Base-by-base conservation (phyloP, 163 green algal genomes). In the Chloroidium sp. region DNA sequence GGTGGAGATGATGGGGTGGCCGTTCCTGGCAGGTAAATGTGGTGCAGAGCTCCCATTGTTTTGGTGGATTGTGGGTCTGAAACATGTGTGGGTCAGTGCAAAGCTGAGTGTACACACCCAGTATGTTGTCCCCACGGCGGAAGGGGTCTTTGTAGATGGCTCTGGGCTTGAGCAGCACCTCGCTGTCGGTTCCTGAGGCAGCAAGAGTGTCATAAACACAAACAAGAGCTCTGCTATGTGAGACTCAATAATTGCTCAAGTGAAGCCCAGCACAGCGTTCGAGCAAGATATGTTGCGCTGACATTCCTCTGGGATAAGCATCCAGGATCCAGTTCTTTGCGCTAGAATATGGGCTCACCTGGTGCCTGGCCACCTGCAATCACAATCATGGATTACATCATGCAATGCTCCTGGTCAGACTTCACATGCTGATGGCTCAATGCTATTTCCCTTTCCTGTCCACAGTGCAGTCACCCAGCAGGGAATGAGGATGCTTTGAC, bases 141-240 rank as follows among this genome's bases (percentile, higher is more conserved):
- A 97, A 98, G 59, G 94, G 95, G 87, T 98, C 94, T 74, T 80
- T 8, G 77, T 90, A 97, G 84, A 99, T 98, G 58, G 90, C 87
- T 69, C 90, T 90, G 59, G 92, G 89, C 59, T 97, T 88, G 64
- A 99, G 85, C 80, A 94, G 97, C 0, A 98, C 95, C 90, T 99
- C 96, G 0, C 88, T 95, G 89, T 99, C 96, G 4, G 94, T 80
- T 75, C 95, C 95, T 62, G 95, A 92, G 13, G 83, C 36, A 36
- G 36, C 36, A 36, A 36, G 36, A 36, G 36, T 36, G 36, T 92
- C 69, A 69, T 59, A n/a, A 81, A 12, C 68, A 6, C 57, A n/a
- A 36, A 10, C 68, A 62, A 59, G 36, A 6, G 74, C 4, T 58
- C 14, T 10, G 14, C 74, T 74, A 4, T 10, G 61, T 4, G 60